These are phyloP conservation scores for Metrosideros polymorpha DNA, from an alignment of 441 rosid genomes.

Conservation along the genomic window DNA sequence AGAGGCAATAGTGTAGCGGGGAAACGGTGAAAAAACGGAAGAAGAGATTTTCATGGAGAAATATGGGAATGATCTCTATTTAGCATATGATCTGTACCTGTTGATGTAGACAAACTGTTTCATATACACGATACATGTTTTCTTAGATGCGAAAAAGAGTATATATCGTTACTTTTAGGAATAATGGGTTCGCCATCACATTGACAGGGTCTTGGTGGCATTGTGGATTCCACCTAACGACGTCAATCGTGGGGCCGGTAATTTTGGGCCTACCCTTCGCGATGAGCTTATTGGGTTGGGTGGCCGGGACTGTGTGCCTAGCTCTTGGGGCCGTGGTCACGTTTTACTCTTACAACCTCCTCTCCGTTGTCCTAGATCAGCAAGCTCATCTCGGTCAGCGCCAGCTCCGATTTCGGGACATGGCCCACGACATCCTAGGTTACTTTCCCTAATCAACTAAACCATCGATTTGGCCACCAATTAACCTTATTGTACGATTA, in stretches of 20 bases:
- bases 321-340: constrained; percentile 9
- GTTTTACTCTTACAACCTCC: constrained; percentile 29
- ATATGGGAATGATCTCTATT: too few species aligned
- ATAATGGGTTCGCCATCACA: not conserved
- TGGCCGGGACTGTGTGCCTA: constrained; percentile 13
- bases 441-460: not conserved
- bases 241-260: constrained; percentile 22
- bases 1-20: too few species aligned
- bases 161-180: not conserved
- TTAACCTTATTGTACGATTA: not conserved
- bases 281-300: constrained; percentile 24
- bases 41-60: too few species aligned
- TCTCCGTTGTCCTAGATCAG: constrained; percentile 29
- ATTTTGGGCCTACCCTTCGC: constrained; percentile 27
- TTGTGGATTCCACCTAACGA: constrained; percentile 19
- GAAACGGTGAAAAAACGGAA: too few species aligned
- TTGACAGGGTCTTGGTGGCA: constrained; percentile 26
- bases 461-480: not conserved
- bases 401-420: constrained; percentile 27
- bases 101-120: too few species aligned
- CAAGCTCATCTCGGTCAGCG: constrained; percentile 19
- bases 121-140: too few species aligned
- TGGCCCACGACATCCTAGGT: constrained; percentile 29
- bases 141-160: not conserved
- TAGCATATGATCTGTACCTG: too few species aligned